Percentiles rank a stretch among this genome's conserved stretches.
Conservation (phyloP, 306 rosid genomes). For the Canavalia ensiformis region DNA sequence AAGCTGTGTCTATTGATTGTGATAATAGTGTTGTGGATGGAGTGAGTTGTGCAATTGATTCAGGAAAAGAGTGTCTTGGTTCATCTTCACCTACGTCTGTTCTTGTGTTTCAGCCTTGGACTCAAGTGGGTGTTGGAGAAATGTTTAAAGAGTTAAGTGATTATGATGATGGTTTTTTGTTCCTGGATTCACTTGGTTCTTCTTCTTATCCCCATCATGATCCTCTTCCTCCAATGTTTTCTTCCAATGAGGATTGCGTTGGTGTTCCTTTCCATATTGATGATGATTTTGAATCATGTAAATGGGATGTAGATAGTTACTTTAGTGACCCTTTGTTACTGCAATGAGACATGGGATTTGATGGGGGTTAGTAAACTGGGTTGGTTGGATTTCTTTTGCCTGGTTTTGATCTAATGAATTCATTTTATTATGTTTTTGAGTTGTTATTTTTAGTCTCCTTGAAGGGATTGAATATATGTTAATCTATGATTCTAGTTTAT, state of each 20-base stretch:
- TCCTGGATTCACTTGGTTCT: background rate
- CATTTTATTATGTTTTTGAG: background rate
- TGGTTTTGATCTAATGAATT: background rate
- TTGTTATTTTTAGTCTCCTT: background rate
- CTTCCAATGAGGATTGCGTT: slow-evolving; percentile 16
- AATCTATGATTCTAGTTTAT: background rate
- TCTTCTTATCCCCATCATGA: slow-evolving; percentile 21
- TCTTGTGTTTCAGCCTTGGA: background rate
- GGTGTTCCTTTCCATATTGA: slow-evolving; percentile 54
- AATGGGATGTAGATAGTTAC: slow-evolving; percentile 78
- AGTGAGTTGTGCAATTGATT: background rate
- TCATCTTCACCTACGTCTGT: slow-evolving; percentile 48
- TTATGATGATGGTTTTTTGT: background rate
- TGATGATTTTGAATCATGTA: slow-evolving; percentile 70
- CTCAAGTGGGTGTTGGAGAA: background rate
- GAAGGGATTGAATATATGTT: background rate
- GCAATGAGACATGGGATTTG: slow-evolving; percentile 8
- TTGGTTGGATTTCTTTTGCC: background rate
- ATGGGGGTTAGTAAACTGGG: background rate
- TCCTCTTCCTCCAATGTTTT: slow-evolving; percentile 42
- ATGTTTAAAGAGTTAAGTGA: slow-evolving; percentile 22
- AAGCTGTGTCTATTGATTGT: background rate
- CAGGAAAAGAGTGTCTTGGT: slow-evolving; percentile 3
- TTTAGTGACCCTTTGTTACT: slow-evolving; percentile 35
- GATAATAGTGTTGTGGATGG: background rate